Percentiles rank a stretch among this genome's conserved stretches.
Conservation (phyloP, 495 filamentous ascomycete species). For the Xylaria venustula region DNA sequence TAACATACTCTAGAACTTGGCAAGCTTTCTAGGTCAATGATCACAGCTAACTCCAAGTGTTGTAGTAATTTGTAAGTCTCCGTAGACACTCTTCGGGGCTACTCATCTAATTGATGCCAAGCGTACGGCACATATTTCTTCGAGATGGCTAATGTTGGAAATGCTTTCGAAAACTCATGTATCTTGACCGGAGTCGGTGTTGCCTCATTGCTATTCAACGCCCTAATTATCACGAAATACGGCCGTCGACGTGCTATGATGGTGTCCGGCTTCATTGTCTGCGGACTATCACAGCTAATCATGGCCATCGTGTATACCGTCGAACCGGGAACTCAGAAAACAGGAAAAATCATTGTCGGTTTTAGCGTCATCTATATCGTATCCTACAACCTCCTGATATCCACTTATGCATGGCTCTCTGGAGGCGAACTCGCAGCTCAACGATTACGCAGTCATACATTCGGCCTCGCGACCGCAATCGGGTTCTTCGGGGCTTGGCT, state of each 20-base stretch:
- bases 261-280: conserved; percentile 49
- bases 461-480: conserved; percentile 53
- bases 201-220: conserved; percentile 56
- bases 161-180: conserved; percentile 59
- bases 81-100: too few relatives aligned
- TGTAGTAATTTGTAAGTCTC: conserved; percentile 47
- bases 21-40: too few relatives aligned
- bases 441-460: conserved; percentile 55
- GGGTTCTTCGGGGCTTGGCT: conserved; percentile 57
- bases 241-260: conserved; percentile 56
- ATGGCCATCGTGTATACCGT: conserved; percentile 55
- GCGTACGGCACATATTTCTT: conserved; percentile 67
- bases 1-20: too few relatives aligned
- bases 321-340: conserved; percentile 41
- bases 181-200: conserved; percentile 56
- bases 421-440: conserved; percentile 60
- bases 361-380: conserved; percentile 57
- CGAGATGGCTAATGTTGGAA: conserved; percentile 58
- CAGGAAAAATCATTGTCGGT: conserved; percentile 54
- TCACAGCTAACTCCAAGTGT: too few relatives aligned
- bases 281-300: conserved; percentile 54
- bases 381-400: conserved; percentile 53
- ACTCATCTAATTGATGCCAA: conserved; percentile 17
- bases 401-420: conserved; percentile 61
- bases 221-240: conserved; percentile 49